Base-by-base conservation (phyloP, 208 protist genomes). In the Paratrypanosoma confusum region DNA sequence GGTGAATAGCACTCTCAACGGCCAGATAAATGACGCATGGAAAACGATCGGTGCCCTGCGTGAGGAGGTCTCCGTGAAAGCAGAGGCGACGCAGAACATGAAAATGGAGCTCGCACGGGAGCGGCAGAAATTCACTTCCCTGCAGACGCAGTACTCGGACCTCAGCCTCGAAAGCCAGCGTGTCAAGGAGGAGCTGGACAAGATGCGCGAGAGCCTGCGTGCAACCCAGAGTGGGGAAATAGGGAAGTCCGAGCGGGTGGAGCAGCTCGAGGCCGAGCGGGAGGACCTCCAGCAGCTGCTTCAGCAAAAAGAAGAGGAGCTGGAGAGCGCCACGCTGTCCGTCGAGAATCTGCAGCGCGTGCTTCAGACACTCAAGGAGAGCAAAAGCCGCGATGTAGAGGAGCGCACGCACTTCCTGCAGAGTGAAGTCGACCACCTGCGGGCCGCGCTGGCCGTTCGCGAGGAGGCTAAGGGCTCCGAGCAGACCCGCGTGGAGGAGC, bases 1-100 rank as follows among this genome's bases (percentile, higher is more conserved):
- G 10, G 74, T 86, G 13, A 90, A 90, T 52, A 61, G 66, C 21
- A 61, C 70, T 3, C 52, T 87, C 3, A 70, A 77, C 44, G 48
- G 65, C 42, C 81, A 87, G 50, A 25, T 83, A 2, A 50, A 22
- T 27, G 81, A 87, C 18, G 71, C 71, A 11, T 81, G 68, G 77
- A 42, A 50, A 25, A 66, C 40, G 2, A 70, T 74, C 29, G 73
- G 71, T 10, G 42, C 53, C 16, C 49, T 81, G 28, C 65, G 68
- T 11, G 76, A 86, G 50, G 62, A 72, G 29, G 28, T 81, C 11
- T 81, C 73, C 3, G 17, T 75, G 13, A 56, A 64, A 13, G 61
- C 80, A 2, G 62, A 64, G 21, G 45, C 55, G 0, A 24, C 45
- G 23, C 32, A 57, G 18, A 44, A 68, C 21, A 31, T 65, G 41